Evolutionary conservation across 306 rosid genomes (phyloP), one percentile per base, ranked within the genome.

Genomic region (Nissolia schottii): DNA sequence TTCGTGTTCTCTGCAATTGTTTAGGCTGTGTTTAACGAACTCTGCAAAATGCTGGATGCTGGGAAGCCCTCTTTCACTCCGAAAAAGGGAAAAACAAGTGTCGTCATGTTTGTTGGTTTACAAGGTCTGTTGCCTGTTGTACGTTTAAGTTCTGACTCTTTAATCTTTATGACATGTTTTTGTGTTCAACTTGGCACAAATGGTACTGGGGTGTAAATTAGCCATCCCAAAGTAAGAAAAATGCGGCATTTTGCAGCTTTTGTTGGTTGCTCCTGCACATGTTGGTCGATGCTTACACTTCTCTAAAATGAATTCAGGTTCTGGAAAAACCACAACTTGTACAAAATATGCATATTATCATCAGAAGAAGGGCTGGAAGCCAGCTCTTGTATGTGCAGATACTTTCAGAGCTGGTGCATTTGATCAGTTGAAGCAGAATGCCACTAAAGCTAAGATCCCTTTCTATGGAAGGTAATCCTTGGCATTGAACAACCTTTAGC

Each of bases 341-440:
- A 91, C 98, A 12, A 94, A 93, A 49, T 93, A 91, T 54, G 97
- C 98, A 14, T 76, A 57, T 79, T 85, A 90, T 81, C 85, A 91
- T 85, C 96, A 89, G 80, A 93, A 89, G 70, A 93, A 89, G 75
- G 96, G 98, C 49, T 93, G 98, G 98, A 90, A 91, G 77, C 98
- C 98, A 7, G 98, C 96, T 59, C 85, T 93, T 49, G 98, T 93
- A 28, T 91, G 98, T 73, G 97, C 98, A 0, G 97, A 93, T 86
- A 93, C 98, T 22, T 93, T 93, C 77, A 86, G 98, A 79, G 98
- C 98, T 62, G 98, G 97, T 79, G 98, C 98, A 15, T 93, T 93
- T 85, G 98, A 90, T 85, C 98, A 93, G 79, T 72, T 93, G 85
- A 93, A 88, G 85, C 97, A 93, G 79, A 93, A 93, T 75, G 96